Percentiles rank a stretch among this genome's conserved stretches.
Evolutionary conservation across 257 asterid genomes (phyloP).

Genomic region (Fraxinus excelsior): DNA sequence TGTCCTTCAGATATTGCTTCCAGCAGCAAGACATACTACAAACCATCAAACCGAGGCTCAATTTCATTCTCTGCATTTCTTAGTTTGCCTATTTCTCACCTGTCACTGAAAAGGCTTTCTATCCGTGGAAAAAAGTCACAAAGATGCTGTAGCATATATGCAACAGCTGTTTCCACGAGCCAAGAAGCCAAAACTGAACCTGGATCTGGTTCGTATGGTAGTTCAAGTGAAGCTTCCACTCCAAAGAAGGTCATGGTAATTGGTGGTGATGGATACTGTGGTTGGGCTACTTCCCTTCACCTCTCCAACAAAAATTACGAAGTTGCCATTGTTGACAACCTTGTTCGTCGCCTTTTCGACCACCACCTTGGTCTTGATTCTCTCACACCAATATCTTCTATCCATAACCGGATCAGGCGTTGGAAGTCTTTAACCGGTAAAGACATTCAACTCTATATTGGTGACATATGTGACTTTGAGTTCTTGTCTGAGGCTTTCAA

Average conservation of each 20-base stretch:
- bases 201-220: slow-evolving; percentile 36
- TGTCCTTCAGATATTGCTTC: slow-evolving; percentile 52
- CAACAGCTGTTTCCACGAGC: slow-evolving; percentile 55
- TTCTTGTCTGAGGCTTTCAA: slow-evolving; percentile 74
- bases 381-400: slow-evolving; percentile 85
- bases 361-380: slow-evolving; percentile 93
- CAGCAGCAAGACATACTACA: slow-evolving; percentile 31
- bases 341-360: slow-evolving; percentile 84
- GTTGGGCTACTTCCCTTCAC: slow-evolving; percentile 84
- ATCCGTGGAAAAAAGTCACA: slow-evolving; percentile 22
- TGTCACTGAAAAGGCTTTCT: slow-evolving; percentile 31
- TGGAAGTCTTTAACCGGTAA: slow-evolving; percentile 85
- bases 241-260: slow-evolving; percentile 84
- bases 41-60: slow-evolving; percentile 33
- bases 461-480: slow-evolving; percentile 92
- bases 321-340: slow-evolving; percentile 85
- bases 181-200: slow-evolving; percentile 54
- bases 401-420: slow-evolving; percentile 74
- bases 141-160: slow-evolving; percentile 31
- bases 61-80: slow-evolving; percentile 37
- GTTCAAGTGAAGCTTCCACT: slow-evolving; percentile 34
- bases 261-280: slow-evolving; percentile 96
- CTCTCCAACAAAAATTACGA: slow-evolving; percentile 66
- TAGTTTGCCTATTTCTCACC: slow-evolving; percentile 30
- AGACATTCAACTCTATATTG: slow-evolving; percentile 69